Percentiles rank a stretch among this genome's conserved stretches.
phyloP scores from a whole-genome alignment of 1,284 basidiomycete genomes.

The Heliocybe sulcata region DNA sequence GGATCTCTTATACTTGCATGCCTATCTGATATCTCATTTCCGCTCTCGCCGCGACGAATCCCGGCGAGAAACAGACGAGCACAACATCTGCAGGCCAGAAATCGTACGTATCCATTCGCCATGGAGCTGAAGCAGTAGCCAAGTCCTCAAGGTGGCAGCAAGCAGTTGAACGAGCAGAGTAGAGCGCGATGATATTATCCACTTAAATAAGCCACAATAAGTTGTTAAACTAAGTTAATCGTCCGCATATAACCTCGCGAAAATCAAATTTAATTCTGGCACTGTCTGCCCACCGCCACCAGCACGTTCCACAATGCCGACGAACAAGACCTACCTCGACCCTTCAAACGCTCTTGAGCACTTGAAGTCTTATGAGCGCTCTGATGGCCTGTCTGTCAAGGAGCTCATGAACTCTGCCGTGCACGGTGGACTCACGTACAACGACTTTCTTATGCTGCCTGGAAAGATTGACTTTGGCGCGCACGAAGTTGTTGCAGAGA shows the following conservation, averaged over 20 bases:
- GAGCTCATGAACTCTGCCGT: slow-evolving; percentile 89
- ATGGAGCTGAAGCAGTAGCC: too few species aligned
- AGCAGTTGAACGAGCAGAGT: too few species aligned
- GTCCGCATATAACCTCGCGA: background rate
- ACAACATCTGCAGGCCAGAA: too few species aligned
- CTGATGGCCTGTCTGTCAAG: slow-evolving; percentile 82
- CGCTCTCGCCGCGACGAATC: too few species aligned
- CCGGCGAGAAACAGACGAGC: too few species aligned
- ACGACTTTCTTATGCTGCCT: slow-evolving; percentile 90
- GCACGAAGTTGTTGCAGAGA: slow-evolving; percentile 78
- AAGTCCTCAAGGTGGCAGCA: too few species aligned
- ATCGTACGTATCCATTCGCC: too few species aligned
- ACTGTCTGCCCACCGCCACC: slow-evolving; percentile 14
- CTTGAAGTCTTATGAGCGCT: slow-evolving; percentile 64
- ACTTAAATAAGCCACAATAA: background rate
- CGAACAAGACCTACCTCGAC: slow-evolving; percentile 37
- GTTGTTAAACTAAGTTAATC: background rate
- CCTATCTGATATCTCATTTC: too few species aligned
- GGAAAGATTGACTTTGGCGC: slow-evolving; percentile 95
- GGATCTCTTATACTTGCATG: too few species aligned
- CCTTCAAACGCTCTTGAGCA: slow-evolving; percentile 63
- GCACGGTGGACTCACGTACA: slow-evolving; percentile 96
- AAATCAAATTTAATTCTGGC: background rate
- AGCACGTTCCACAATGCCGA: slow-evolving; percentile 16
- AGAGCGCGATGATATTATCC: background rate